Base-by-base conservation (phyloP, 2,329 filamentous ascomycete species). In the Macrophomina pseudophaseolina region DNA sequence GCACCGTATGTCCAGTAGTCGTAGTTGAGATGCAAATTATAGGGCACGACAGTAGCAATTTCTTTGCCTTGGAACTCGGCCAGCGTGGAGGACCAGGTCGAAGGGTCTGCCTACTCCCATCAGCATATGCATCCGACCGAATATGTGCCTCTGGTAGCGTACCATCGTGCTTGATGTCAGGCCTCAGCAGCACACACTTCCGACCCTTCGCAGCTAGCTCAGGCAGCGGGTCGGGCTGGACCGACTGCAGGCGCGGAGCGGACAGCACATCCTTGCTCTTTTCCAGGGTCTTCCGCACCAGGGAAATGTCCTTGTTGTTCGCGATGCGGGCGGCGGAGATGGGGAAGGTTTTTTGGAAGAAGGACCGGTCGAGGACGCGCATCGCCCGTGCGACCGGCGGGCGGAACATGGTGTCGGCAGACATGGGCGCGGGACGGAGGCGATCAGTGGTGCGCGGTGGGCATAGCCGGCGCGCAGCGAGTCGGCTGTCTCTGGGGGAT, bases 1-100 rank as follows among this genome's bases (percentile, higher is more conserved):
- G 71, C 84, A 91, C 91, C 83, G 76, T 96, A 94, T 60, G 84
- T 90, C 92, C 93, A 98, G 79, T 94, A 90, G 72, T 91, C 86
- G 79, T 99, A 99, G 71, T 90, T 88, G 67, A 98, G 84, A 42
- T 86, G 81, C 66, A 98, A 80, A 68, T 91, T 85, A 78, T 90
- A 97, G 1, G 92, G 90, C 1, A 93, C 82, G 40, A 98, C 78
- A 18, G 85, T 85, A 35, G 97, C 79, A 51, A 92, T 87, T 33
- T 90, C 86, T 62, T 84, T 82, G 70, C 90, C 83, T 4, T 93
- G 86, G 40, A 92, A 87, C 69, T 92, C 87, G 68, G 82, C 85
- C 54, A 97, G 79, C 46, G 84, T 86, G 4, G 87, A 75, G 64
- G 92, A 92, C 91, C 93, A 97, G 28, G 92, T 96, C 49, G 87